phyloP scores from a whole-genome alignment of 192 early-diverging fungal genomes.

The Coemansia sp. region DNA sequence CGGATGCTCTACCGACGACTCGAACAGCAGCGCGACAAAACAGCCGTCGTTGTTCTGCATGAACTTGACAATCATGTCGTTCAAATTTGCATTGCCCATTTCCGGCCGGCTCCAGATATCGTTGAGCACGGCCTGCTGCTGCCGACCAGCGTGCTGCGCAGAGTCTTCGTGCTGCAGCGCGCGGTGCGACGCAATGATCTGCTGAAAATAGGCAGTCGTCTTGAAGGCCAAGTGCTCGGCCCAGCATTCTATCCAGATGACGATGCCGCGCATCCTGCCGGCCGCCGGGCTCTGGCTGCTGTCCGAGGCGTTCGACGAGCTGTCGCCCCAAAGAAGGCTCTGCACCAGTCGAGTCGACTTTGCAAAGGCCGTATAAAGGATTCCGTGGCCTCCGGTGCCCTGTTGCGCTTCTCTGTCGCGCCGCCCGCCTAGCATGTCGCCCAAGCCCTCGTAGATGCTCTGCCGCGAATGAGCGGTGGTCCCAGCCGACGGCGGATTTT shows the following conservation, averaged over 20 bases:
- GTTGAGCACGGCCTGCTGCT: conserved; percentile 18
- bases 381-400: conserved; percentile 13
- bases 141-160: conserved; percentile 5
- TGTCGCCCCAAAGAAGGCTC: conserved; percentile 33
- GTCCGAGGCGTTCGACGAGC: conserved; percentile 7
- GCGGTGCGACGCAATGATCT: conserved; percentile 35
- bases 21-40: conserved; percentile 51
- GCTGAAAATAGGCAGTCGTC: conserved; percentile 49
- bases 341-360: conserved; percentile 48
- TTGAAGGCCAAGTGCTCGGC: conserved; percentile 33
- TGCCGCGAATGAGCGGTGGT: conserved; percentile 1
- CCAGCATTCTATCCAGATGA: conserved; percentile 34
- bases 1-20: conserved; percentile 42
- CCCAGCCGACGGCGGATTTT: neutral
- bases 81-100: conserved; percentile 22
- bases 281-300: conserved; percentile 8
- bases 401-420: neutral
- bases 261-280: conserved; percentile 25
- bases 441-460: conserved; percentile 21
- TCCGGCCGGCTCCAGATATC: conserved; percentile 41
- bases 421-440: conserved; percentile 15
- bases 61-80: conserved; percentile 25
- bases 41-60: conserved; percentile 38
- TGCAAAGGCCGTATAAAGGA: conserved; percentile 39
- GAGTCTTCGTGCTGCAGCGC: conserved; percentile 37